Base-by-base conservation (phyloP, 306 rosid genomes). In the Quillaja saponaria region DNA sequence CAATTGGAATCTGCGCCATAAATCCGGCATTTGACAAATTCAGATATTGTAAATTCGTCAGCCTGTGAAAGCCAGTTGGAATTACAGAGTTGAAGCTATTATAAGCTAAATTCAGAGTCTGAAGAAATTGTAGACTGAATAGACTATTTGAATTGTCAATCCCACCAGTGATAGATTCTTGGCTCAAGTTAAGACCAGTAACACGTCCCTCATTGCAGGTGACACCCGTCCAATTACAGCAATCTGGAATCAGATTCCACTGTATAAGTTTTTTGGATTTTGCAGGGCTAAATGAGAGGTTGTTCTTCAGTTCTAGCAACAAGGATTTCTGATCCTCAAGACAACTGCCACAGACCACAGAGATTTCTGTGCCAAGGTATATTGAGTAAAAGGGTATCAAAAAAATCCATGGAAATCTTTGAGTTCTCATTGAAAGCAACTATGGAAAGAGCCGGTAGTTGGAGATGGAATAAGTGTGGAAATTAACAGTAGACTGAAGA, bases 171-270 rank as follows among this genome's bases (percentile, higher is more conserved):
- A 80, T 72, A 8, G 28, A 49, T 60, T 80, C 77, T 10, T 11
- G 53, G 61, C 76, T 64, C 33, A 76, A 49, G 52, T 80, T 79
- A 56, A 76, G 77, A 13, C 68, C 66, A 61, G 3, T 14, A 52
- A 79, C 74, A 56, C 7, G 28, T 6, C 77, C 84, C 1, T 45
- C 3, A 0, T 73, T 62, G 55, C 86, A 85, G 3, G 18, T 5
- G 11, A 88, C 78, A 35, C 91, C 91, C 0, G 1, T 17, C 96
- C 91, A 85, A 12, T 28, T 4, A 44, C 91, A 80, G 39, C 78
- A 81, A 63, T 45, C 73, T 6, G 39, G 0, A 33, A 7, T 70
- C 37, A 18, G 45, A 3, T 66, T 57, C 96, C 90, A 83, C 1
- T 8, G 14, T 9, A 8, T 49, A 0, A 83, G 64, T 48, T 77